Base-by-base conservation (phyloP, 768 basidiomycete species). In the Scleroderma citrinum region DNA sequence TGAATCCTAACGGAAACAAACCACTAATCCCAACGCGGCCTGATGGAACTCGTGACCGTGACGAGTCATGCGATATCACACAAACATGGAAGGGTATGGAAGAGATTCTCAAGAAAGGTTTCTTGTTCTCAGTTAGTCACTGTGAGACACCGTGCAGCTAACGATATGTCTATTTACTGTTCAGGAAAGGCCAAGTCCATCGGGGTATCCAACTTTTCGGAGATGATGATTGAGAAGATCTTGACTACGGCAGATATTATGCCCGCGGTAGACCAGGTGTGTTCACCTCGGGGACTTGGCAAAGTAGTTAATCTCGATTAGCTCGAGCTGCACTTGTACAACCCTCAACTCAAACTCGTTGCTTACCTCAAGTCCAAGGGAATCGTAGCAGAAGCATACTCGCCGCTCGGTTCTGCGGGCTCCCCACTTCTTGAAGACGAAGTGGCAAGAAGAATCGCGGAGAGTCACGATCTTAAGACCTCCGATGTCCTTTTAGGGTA, bases 81-180 rank as follows among this genome's bases (percentile, higher is more conserved):
- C 77, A 90, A 44, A 92, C 92, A 13, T 92, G 91, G 89, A 81
- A 78, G 58, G 81, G 85, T 64, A 85, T 93, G 84, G 91, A 92
- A 64, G 80, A 70, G 10, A 54, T 91, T 26, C 65, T 80, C 51
- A 79, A 78, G 64, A 83, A 79, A 58, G 87, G 85, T 64, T 62
- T 69, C 47, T 11, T 12, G 11, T 14, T 11, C 20, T n/a, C 17
- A 40, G 47, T 53, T 19, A 16, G 60, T 51, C 11, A n/a, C 17
- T 30, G 6, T 21, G 48, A 41, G 37, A 32, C 37, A 10, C 30
- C 21, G n/a, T 35, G 34, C 13, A 35, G 34, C 5, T 35, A n/a
- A 35, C 23, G 12, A 46, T 20, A 44, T 56, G 57, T 46, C 30
- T n/a, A 2, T 34, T 42, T 32, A 41, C 48, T 20, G 42, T 16